Evolutionary conservation across 768 basidiomycete genomes (phyloP).

Genomic region (Xerocomellus dryophilus): DNA sequence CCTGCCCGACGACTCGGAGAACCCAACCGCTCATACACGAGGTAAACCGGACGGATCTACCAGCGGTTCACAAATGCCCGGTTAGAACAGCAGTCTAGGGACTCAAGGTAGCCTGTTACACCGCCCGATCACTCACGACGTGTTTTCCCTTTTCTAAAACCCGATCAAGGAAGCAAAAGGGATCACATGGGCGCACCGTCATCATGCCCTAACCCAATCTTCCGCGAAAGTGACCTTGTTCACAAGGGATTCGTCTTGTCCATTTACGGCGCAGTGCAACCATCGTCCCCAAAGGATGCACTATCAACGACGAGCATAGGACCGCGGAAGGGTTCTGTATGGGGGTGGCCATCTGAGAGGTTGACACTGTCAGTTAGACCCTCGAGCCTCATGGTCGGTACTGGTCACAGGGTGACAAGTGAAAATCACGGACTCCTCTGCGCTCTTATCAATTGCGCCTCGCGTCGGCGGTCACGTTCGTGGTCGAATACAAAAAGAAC

Average conservation of each 20-base stretch:
- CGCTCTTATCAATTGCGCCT: neutral
- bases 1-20: neutral
- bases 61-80: neutral
- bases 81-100: neutral
- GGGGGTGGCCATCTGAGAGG: neutral
- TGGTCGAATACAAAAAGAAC: neutral
- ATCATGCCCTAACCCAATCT: neutral
- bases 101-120: neutral
- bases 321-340: neutral
- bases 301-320: neutral
- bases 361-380: neutral
- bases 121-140: neutral
- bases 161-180: neutral
- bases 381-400: neutral
- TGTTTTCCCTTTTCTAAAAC: neutral
- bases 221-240: too few relatives aligned
- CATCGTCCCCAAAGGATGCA: neutral
- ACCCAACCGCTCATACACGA: conserved; percentile 2
- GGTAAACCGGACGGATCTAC: conserved; percentile 18
- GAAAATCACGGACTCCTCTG: neutral
- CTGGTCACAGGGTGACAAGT: neutral
- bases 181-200: neutral
- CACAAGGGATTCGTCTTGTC: neutral
- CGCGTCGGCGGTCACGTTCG: neutral
- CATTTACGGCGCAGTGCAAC: neutral